Evolutionary conservation across 1,139 yeast genomes (phyloP).

Genomic region (Geotrichum reessii): DNA sequence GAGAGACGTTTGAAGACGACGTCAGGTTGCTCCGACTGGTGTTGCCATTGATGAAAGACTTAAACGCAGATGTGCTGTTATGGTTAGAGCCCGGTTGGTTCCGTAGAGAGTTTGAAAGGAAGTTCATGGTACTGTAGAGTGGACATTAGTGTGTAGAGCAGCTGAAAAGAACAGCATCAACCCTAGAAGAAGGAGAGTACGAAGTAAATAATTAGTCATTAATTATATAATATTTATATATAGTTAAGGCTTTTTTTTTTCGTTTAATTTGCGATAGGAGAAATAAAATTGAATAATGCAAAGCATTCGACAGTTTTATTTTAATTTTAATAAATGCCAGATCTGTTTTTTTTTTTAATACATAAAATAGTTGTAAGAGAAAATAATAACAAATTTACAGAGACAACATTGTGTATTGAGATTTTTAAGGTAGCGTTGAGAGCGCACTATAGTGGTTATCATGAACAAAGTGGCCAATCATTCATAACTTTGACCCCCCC

Average conservation of each 20-base stretch:
- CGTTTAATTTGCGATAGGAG: not conserved
- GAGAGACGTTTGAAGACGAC: not conserved
- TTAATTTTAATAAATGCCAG: too few species aligned
- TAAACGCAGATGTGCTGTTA: not conserved
- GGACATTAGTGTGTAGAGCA: not conserved
- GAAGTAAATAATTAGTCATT: not conserved
- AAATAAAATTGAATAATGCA: not conserved
- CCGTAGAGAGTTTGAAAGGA: slow-evolving; percentile 2
- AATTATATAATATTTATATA: not conserved
- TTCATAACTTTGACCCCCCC: too few species aligned
- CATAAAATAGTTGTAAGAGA: too few species aligned
- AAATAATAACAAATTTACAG: too few species aligned
- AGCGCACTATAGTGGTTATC: too few species aligned
- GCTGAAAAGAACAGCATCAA: not conserved
- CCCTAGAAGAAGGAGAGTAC: not conserved
- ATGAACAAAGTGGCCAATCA: too few species aligned
- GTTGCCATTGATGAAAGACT: not conserved
- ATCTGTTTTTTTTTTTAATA: too few species aligned
- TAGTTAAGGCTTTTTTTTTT: not conserved
- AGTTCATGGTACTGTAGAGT: slow-evolving; percentile 3
- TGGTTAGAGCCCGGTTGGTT: not conserved
- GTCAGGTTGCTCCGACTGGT: not conserved
- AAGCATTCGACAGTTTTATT: too few species aligned
- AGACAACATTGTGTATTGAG: too few species aligned
- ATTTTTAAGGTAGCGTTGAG: too few species aligned